Conservation (phyloP, 805 yeast genomes). For the Candida xyloterini region DNA sequence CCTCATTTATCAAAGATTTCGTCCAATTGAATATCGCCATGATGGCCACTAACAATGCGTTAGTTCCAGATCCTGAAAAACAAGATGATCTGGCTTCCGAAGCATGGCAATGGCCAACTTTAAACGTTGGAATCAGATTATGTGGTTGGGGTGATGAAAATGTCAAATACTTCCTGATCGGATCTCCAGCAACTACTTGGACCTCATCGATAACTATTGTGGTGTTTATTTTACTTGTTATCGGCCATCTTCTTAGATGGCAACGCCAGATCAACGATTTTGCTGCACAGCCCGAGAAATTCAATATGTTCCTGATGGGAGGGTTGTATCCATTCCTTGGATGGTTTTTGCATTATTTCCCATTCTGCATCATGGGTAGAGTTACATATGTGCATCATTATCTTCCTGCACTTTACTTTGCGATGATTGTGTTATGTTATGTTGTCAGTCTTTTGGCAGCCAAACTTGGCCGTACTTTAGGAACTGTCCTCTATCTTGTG, state of each 20-base stretch:
- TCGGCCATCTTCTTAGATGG: constrained; percentile 64
- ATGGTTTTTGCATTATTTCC: constrained; percentile 85
- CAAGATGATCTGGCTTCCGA: constrained; percentile 66
- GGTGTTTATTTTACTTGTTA: constrained; percentile 45
- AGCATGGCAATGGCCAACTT: constrained; percentile 91
- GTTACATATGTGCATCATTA: constrained; percentile 97
- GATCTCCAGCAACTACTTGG: constrained; percentile 80
- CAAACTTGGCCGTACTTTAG: constrained; percentile 10
- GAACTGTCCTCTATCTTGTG: constrained; percentile 37
- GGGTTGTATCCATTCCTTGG: constrained; percentile 86
- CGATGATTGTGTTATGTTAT: constrained; percentile 72
- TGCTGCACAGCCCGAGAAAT: constrained; percentile 21
- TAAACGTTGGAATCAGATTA: constrained; percentile 71
- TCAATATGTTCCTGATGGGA: constrained; percentile 45
- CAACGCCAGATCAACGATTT: constrained; percentile 75
- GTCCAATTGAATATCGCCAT: constrained; percentile 73
- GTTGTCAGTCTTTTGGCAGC: constrained; percentile 41
- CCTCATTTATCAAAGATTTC: constrained; percentile 74
- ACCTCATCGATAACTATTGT: constrained; percentile 60
- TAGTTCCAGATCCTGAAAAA: constrained; percentile 75
- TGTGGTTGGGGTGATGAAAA: constrained; percentile 64
- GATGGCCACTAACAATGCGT: constrained; percentile 85
- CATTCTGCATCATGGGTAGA: constrained; percentile 91
- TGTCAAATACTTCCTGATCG: constrained; percentile 64
- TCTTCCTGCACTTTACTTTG: constrained; percentile 92